Conservation (phyloP, 805 yeast species). For the Myxozyma lipomycoides region DNA sequence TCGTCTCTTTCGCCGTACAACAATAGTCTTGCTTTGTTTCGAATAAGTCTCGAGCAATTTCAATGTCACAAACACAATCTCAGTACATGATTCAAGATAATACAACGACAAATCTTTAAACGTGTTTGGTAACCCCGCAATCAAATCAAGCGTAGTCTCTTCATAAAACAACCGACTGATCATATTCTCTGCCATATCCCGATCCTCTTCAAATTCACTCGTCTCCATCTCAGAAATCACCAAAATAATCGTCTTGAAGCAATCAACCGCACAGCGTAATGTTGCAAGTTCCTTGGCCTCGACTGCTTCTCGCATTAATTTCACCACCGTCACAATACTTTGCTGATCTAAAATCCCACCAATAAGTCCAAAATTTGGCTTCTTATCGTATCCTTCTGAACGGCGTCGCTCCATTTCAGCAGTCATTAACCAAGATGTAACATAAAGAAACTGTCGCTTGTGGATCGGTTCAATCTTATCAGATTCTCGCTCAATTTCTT, state of each 20-base stretch:
- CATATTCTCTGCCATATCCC: constrained; percentile 54
- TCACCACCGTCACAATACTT: constrained; percentile 51
- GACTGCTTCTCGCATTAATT: constrained; percentile 39
- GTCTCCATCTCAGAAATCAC: constrained; percentile 43
- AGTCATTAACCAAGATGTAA: constrained; percentile 71
- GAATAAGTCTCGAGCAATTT: constrained; percentile 66
- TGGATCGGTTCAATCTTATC: constrained; percentile 34
- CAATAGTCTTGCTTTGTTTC: constrained; percentile 50
- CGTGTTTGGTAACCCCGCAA: constrained; percentile 62
- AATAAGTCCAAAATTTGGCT: constrained; percentile 23
- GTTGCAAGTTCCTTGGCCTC: constrained; percentile 37
- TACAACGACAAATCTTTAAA: constrained; percentile 54
- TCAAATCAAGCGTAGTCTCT: constrained; percentile 51
- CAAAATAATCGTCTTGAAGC: constrained; percentile 54
- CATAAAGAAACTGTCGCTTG: constrained; percentile 50
- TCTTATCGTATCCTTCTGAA: not conserved
- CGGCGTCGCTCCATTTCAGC: constrained; percentile 49
- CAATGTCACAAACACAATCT: constrained; percentile 59
- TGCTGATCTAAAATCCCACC: constrained; percentile 59
- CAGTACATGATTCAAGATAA: constrained; percentile 57
- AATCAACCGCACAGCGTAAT: constrained; percentile 64
- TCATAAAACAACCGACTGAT: constrained; percentile 68
- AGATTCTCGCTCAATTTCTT: constrained; percentile 43
- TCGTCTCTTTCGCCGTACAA: constrained; percentile 43
- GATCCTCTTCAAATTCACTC: constrained; percentile 44